Percentiles rank a stretch among this genome's conserved stretches.
Conservation (phyloP, 2,329 filamentous ascomycete species). For the Coniochaeta sp. region DNA sequence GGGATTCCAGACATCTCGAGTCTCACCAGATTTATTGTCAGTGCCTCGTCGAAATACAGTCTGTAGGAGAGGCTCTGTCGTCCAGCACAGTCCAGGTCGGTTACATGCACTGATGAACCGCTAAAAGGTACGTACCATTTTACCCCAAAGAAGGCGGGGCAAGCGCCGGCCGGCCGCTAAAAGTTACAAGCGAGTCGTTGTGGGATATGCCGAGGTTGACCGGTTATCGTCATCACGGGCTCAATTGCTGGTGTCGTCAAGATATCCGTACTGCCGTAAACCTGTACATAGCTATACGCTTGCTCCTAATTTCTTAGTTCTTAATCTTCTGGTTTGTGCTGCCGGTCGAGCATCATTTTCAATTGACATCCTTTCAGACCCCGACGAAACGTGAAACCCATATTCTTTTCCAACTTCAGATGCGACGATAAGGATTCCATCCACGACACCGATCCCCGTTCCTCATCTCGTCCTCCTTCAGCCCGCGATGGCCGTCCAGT, state of each 20-base stretch:
- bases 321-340: neutral
- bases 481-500: slow-evolving; percentile 42
- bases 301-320: neutral
- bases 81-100: no score
- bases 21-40: no score
- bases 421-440: neutral
- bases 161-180: neutral
- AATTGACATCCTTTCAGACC: neutral
- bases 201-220: slow-evolving; percentile 14
- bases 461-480: neutral
- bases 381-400: neutral
- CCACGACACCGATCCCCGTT: neutral
- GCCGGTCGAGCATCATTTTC: neutral
- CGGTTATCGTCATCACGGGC: slow-evolving; percentile 16
- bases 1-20: no score
- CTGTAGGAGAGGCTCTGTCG: no score
- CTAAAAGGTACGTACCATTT: neutral
- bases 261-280: neutral
- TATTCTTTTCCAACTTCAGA: neutral
- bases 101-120: neutral
- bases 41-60: no score
- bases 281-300: neutral
- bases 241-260: neutral
- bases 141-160: neutral
- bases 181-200: neutral